These are phyloP conservation scores for Naganishia liquefaciens DNA, from an alignment of 1,284 basidiomycete genomes.

Conservation along the genomic window DNA sequence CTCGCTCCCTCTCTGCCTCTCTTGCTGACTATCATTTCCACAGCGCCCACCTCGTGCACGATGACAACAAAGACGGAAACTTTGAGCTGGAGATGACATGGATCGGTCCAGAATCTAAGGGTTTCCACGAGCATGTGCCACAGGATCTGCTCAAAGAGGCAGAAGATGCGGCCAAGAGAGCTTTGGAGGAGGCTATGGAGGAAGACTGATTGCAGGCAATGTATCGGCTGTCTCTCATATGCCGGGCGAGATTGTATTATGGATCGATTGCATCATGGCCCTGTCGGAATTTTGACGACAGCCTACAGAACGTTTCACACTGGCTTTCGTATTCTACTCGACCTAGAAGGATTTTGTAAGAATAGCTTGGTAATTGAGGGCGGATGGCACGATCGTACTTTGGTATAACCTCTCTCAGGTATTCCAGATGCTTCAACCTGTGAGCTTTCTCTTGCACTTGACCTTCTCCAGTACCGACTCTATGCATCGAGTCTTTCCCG, in stretches of 20 bases:
- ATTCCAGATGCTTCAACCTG: conserved; percentile 83
- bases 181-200: conserved; percentile 82
- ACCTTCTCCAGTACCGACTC: conserved; percentile 82
- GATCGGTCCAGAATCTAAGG: conserved; percentile 84
- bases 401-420: conserved; percentile 82
- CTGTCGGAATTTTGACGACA: not conserved
- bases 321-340: conserved; percentile 17
- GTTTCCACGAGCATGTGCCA: conserved; percentile 78
- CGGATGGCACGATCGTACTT: conserved; percentile 59
- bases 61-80: conserved; percentile 82
- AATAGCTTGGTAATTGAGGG: not conserved
- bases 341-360: not conserved
- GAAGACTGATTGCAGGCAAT: conserved; percentile 53
- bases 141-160: conserved; percentile 81
- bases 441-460: conserved; percentile 79
- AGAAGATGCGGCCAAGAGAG: conserved; percentile 82
- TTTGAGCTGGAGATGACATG: conserved; percentile 98
- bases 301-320: not conserved
- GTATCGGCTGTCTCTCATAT: not conserved
- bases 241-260: conserved; percentile 3
- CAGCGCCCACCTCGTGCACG: conserved; percentile 96
- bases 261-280: not conserved
- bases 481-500: conserved; percentile 68
- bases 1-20: not conserved
- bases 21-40: not conserved